Evolutionary conservation across 345 rosid species (phyloP), one percentile per base, ranked within the genome.

Genomic region (Noccaea bulbosa): DNA sequence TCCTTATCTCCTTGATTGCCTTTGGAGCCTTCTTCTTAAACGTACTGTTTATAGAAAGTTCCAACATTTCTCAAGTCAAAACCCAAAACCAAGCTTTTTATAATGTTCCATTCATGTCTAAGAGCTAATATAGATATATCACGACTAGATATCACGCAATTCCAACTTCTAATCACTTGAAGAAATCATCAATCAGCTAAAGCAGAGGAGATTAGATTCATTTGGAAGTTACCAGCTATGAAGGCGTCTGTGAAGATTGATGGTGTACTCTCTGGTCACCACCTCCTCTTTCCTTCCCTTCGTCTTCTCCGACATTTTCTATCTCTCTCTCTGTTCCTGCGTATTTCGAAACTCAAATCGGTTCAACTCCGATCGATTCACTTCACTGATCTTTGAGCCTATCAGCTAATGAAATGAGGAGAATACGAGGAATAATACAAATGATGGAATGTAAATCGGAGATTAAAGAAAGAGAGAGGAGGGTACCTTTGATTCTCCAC

Each of bases 231-330:
- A 90, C 97, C 94, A 90, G 77, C 90, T 83, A 77, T 88, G 97
- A 45, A 90, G 78, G 35, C 75, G 51, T 40, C 75, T 70, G 52
- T 70, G 75, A 15, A 70, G 74, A 51, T 70, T 70, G 52, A 70
- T 70, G 52, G 94, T 86, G 82, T 86, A 90, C 81, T 86, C 97
- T 40, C 97, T 77, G 41, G 94, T 85, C 7, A 90, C 92, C 66
- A 90, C 89, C 80, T 90, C 92, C 67, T 90, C 92, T 74, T 88
- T 82, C 71, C 90, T 83, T 39, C 87, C 90, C 59, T 75, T 54
- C 4, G 55, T 71, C 78, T 85, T 90, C 68, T 88, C 92, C 71
- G 84, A 86, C 95, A 87, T 88, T 79, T 73, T 81, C 4, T 11
- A 10, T 39, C 33, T 27, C 40, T 40, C 10, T 47, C 24, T 52